Conservation (phyloP, 148 eudicot genomes). For the Chenopodium quinoa region DNA sequence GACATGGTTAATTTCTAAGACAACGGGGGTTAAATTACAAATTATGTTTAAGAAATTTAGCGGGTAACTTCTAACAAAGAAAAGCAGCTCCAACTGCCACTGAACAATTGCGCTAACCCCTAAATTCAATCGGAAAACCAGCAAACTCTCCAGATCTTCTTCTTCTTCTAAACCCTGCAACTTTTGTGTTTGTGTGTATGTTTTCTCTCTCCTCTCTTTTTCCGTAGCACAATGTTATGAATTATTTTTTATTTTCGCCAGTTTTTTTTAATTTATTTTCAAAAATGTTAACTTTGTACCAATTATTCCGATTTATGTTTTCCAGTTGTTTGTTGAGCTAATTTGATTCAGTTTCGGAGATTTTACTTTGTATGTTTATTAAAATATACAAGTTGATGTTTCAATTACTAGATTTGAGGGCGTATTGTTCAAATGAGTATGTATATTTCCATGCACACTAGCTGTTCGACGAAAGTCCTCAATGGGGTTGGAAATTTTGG, state of each 20-base stretch:
- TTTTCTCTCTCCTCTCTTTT: neutral
- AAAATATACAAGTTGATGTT: neutral
- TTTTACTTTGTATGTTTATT: neutral
- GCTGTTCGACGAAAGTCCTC: constrained; percentile 27
- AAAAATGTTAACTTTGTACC: neutral
- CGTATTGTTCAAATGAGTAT: neutral
- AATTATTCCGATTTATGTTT: no score
- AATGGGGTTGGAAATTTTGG: neutral
- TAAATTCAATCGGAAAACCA: neutral
- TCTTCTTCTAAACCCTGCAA: neutral
- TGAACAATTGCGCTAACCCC: neutral
- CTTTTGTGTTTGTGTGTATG: neutral
- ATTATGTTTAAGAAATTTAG: neutral
- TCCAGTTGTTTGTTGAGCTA: neutral
- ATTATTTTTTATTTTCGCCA: neutral
- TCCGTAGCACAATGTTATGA: neutral
- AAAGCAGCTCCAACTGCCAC: neutral
- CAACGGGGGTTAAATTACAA: no score
- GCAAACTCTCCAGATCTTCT: neutral
- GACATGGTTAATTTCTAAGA: no score
- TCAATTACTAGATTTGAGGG: neutral
- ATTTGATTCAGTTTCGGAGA: neutral
- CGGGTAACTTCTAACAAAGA: neutral
- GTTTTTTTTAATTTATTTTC: no score
- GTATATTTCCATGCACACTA: constrained; percentile 8